Evolutionary conservation across 1,284 basidiomycete genomes (phyloP), one percentile per base, ranked within the genome.

Genomic region (Xerocomus minutiporus): DNA sequence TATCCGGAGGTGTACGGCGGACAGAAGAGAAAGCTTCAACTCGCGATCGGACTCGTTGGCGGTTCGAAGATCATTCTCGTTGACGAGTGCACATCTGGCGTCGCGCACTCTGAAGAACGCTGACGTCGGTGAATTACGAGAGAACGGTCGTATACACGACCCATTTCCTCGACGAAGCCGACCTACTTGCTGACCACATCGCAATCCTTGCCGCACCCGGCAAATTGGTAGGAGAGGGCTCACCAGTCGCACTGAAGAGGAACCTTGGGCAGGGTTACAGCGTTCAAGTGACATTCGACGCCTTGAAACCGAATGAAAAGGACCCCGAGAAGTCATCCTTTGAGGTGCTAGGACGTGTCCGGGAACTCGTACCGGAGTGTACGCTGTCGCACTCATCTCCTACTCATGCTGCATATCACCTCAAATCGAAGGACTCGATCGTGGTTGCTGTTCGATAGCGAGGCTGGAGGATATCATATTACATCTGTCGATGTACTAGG

Each of bases 141-240:
- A 74, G 86, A 25, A 83, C 83, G 0, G 77, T 87, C 38, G 70
- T 88, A 8, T 82, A 88, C 60, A 88, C 85, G 0, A 88, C 84
- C 1, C 86, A 88, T 65, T 87, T 90, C 68, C 74, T 91, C 4
- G 89, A 92, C 59, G 88, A 92, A 69, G 88, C 88, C 0, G 89
- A 91, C 63, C 73, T 91, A 13, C 72, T 92, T 8, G 89, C 83
- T 0, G 88, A 91, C 59, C 74, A 81, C 11, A 87, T 92, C 46
- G 85, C 84, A 0, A 84, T 91, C 46, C 73, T 92, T 5, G 83
- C 84, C 23, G 80, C 86, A 0, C 89, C 88, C 3, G 89, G 88
- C 8, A 85, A 83, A 58, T 72, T 90, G 1, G 78, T 91, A 3
- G 88, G 87, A 0, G 74, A 82, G 42, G 88, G 86, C 7, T 78